Base-by-base conservation (phyloP, 1,139 yeast species). In the Candida tetrigidarum region DNA sequence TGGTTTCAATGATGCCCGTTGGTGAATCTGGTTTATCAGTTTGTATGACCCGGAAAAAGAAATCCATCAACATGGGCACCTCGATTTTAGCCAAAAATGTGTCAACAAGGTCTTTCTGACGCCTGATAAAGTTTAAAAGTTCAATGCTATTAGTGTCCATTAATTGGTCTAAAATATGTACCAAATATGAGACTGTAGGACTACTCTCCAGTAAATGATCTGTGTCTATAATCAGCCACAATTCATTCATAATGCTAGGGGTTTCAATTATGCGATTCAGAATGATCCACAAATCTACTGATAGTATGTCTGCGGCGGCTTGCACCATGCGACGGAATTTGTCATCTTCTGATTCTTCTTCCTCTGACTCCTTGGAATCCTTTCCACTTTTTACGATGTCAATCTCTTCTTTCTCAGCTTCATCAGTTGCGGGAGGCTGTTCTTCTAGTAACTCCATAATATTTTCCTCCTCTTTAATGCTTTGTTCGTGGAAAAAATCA, bases 1-100 rank as follows among this genome's bases (percentile, higher is more conserved):
- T 64, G 1, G 76, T 67, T 23, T 80, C 81, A 44, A 82, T 66
- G 12, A 83, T 79, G 1, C 86, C 86, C 1, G 86, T 81, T 12
- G 86, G 86, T 29, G 77, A 74, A 52, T 82, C 85, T 3, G 82
- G 78, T 51, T 81, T 83, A 59, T 83, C 89, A 0, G 87, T 80
- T 40, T 84, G 84, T 28, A 83, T 81, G 14, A 83, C 72, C 53
- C 84, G 71, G 29, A 83, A 62, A 42, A 83, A 68, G 52, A 81
- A 81, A 52, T 75, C 80, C 78, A 73, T 74, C 28, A 75, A 57
- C 74, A 83, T 76, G 1, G 86, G 84, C 25, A 80, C 76, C 46
- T 80, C 85, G 28, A 82, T 71, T 54, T 81, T 83, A 32, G 64
- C 66, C 37, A 81, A 58, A 54, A 81, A 81, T 10, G 74, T 67